Percentiles rank a stretch among this genome's conserved stretches.
Conservation (phyloP, 2,329 filamentous ascomycete species). For the Fusarium mundagurra region DNA sequence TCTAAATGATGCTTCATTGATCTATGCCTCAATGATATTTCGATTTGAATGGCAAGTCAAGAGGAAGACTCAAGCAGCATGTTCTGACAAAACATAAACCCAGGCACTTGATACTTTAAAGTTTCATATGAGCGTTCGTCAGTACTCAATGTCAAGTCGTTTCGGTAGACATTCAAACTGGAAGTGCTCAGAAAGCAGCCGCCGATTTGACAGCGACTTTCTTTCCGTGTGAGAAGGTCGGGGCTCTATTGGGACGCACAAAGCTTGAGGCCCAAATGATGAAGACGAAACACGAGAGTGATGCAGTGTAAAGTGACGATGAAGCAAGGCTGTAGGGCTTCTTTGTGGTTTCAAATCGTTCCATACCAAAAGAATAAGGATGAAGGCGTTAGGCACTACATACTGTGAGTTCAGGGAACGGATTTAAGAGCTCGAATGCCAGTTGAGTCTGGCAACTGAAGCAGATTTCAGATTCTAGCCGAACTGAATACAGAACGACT, state of each 20-base stretch:
- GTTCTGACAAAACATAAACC: no score
- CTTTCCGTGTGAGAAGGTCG: neutral
- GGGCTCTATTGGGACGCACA: neutral
- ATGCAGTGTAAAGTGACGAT: no score
- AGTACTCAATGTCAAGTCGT: neutral
- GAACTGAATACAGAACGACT: no score
- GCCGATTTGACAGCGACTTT: no score
- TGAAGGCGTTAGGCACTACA: neutral
- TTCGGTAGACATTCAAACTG: no score
- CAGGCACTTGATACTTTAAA: no score
- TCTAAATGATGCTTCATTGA: fast-evolving
- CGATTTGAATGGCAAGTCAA: neutral
- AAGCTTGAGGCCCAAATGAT: neutral
- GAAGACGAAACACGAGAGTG: neutral
- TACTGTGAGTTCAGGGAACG: neutral
- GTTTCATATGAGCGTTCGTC: neutral
- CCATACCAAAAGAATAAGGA: neutral
- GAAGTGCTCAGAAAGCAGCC: no score
- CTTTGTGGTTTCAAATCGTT: no score
- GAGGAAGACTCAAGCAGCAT: no score
- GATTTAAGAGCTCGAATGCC: neutral
- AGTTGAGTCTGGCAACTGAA: neutral
- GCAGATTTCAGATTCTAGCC: no score
- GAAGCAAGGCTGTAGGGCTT: no score
- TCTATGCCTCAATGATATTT: neutral